These are phyloP conservation scores for Suillus luteus DNA, from an alignment of 768 basidiomycete species.

Conservation along the genomic window DNA sequence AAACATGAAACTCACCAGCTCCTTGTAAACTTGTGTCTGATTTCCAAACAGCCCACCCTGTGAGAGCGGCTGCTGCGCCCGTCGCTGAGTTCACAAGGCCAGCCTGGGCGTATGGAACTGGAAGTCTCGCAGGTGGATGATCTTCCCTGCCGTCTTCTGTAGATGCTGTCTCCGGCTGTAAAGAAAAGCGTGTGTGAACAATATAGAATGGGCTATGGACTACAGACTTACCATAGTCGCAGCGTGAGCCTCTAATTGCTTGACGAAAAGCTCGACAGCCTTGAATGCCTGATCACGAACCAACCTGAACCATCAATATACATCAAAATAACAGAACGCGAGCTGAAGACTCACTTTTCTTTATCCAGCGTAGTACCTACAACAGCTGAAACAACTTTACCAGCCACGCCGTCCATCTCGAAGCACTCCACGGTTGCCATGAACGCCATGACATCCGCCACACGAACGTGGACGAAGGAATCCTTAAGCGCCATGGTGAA, in stretches of 20 bases:
- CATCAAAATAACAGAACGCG: background rate
- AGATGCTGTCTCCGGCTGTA: conserved; percentile 58
- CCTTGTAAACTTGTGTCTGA: conserved; percentile 1
- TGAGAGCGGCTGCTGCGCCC: conserved; percentile 88
- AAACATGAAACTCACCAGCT: conserved; percentile 11
- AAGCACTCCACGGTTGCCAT: conserved; percentile 94
- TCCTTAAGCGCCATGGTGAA: conserved; percentile 91
- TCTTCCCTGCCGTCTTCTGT: conserved; percentile 38
- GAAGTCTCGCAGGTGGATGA: conserved; percentile 16
- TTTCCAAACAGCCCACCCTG: conserved; percentile 89
- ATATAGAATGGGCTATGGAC: conserved; percentile 8
- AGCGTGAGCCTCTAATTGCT: conserved; percentile 78
- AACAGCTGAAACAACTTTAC: conserved; percentile 87
- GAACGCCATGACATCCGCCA: conserved; percentile 93
- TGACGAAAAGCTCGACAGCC: conserved; percentile 85
- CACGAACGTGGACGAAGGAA: conserved; percentile 87
- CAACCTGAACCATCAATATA: conserved; percentile 47
- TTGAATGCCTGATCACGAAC: conserved; percentile 98
- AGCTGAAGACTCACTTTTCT: conserved; percentile 70
- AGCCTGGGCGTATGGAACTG: background rate
- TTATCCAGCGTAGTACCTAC: conserved; percentile 81
- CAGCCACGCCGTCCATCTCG: conserved; percentile 84
- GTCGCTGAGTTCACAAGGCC: conserved; percentile 81
- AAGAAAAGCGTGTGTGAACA: background rate
- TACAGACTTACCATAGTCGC: conserved; percentile 69